Evolutionary conservation across 164 flowering plant genomes (phyloP), one percentile per base, ranked within the genome.

Genomic region (Magnolia changhungtana): DNA sequence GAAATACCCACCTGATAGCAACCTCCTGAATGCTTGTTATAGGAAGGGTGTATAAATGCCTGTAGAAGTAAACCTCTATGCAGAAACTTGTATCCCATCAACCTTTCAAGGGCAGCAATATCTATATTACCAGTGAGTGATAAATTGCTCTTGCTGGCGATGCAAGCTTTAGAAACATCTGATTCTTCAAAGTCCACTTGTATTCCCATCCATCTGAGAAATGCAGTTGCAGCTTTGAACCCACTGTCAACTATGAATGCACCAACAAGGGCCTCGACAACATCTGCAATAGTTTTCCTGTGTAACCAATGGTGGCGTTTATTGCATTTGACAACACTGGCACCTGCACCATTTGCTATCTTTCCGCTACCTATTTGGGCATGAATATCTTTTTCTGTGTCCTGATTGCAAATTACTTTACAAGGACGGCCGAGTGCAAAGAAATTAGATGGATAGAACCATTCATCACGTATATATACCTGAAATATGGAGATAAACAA

Each of bases 11-110:
- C 99, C 97, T 96, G 99, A 82, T 94, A 96, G 82, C 98, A 92
- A 68, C 98, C 98, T 78, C 98, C 98, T 29, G 86, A 86, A 80
- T 85, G 91, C 76, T 81, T 83, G 79, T 84, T 87, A 82, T 82
- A 90, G 45, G 99, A 96, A 75, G 99, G 98, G 83, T 96, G 99
- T 20, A 93, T 74, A 83, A 94, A 86, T 61, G 99, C 98, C 85
- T 94, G 97, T 9, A 93, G 76, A 80, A 96, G 94, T 72, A 96
- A 80, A 77, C 98, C 97, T 83, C 76, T 90, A 72, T 89, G 87
- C 78, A 64, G 66, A 85, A 96, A 94, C 11, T 66, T 76, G 81
- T 93, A 82, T 0, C 86, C 91, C 59, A 93, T 65, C 63, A 71
- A 71, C 7, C 75, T 82, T 75, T 96, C 98, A 74, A 94, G 86